These are phyloP conservation scores for Wickerhamomyces canadensis DNA, from an alignment of 805 yeast species.

Conservation along the genomic window DNA sequence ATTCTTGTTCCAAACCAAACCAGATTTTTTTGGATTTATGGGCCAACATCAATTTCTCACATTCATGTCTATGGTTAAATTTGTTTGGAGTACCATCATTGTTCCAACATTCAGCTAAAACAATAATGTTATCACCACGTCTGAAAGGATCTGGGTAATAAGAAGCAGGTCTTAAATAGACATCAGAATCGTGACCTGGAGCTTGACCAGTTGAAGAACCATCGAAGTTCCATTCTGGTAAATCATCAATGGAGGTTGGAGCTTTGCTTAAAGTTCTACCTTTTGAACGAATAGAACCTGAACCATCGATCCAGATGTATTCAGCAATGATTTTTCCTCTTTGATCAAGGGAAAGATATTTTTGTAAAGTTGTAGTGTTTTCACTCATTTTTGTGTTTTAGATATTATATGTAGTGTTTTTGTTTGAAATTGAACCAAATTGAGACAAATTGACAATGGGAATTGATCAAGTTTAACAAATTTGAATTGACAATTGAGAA, in stretches of 20 bases:
- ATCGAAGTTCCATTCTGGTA: conserved; percentile 99
- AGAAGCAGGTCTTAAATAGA: conserved; percentile 93
- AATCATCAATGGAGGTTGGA: conserved; percentile 70
- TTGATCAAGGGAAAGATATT: conserved; percentile 81
- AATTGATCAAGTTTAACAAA: too few species aligned
- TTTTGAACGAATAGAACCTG: conserved; percentile 88
- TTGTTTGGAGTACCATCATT: conserved; percentile 99
- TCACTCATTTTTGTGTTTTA: conserved; percentile 26
- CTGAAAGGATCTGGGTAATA: conserved; percentile 96
- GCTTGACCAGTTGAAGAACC: conserved; percentile 99
- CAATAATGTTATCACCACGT: conserved; percentile 94
- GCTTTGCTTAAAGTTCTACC: conserved; percentile 76
- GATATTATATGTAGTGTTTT: too few species aligned
- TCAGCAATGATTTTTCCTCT: conserved; percentile 87
- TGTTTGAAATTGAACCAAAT: not conserved
- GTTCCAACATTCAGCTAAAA: conserved; percentile 95
- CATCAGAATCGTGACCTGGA: conserved; percentile 95
- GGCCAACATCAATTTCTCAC: conserved; percentile 91
- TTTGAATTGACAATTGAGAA: too few species aligned
- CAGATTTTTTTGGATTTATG: conserved; percentile 81
- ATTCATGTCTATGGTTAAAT: conserved; percentile 96
- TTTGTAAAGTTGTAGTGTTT: conserved; percentile 76
- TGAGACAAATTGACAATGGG: too few species aligned
- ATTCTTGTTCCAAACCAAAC: conserved; percentile 99
- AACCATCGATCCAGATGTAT: conserved; percentile 96